phyloP scores from a whole-genome alignment of 2,329 filamentous ascomycete genomes.

The Colletotrichum limetticola region DNA sequence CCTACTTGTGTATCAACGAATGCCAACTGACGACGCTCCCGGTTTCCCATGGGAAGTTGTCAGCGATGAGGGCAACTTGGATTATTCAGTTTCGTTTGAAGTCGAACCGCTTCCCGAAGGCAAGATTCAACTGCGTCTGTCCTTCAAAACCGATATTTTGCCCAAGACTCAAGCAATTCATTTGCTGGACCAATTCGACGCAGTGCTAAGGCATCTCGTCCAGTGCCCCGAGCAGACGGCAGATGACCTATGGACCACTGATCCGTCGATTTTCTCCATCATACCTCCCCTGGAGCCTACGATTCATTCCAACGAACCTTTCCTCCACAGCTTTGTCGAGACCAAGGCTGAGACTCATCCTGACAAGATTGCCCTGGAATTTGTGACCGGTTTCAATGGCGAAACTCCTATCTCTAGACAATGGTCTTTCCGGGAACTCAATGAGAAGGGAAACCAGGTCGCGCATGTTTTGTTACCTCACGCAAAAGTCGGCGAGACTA shows the following conservation, averaged over 20 bases:
- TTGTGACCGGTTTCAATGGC: slow-evolving; percentile 68
- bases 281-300: slow-evolving; percentile 67
- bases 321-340: slow-evolving; percentile 86
- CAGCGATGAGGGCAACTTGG: slow-evolving; percentile 75
- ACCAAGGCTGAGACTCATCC: slow-evolving; percentile 65
- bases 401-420: slow-evolving; percentile 55
- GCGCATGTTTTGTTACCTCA: slow-evolving; percentile 69
- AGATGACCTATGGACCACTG: slow-evolving; percentile 47
- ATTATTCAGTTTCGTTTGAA: slow-evolving; percentile 86
- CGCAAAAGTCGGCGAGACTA: slow-evolving; percentile 66
- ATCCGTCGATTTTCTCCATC: slow-evolving; percentile 68
- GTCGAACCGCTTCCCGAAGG: slow-evolving; percentile 66
- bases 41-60: slow-evolving; percentile 66
- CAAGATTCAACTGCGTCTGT: slow-evolving; percentile 71
- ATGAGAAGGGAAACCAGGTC: slow-evolving; percentile 77
- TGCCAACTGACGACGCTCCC: slow-evolving; percentile 49
- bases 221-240: slow-evolving; percentile 55
- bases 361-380: slow-evolving; percentile 77
- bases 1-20: slow-evolving; percentile 81
- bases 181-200: slow-evolving; percentile 78
- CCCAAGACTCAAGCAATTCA: slow-evolving; percentile 74
- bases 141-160: slow-evolving; percentile 71
- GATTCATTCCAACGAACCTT: slow-evolving; percentile 66
- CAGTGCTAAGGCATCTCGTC: slow-evolving; percentile 69
- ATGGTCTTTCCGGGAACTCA: slow-evolving; percentile 82